Evolutionary conservation across 1,139 yeast genomes (phyloP), one percentile per base, ranked within the genome.

Genomic region (Yamadazyma atmosphaerica): DNA sequence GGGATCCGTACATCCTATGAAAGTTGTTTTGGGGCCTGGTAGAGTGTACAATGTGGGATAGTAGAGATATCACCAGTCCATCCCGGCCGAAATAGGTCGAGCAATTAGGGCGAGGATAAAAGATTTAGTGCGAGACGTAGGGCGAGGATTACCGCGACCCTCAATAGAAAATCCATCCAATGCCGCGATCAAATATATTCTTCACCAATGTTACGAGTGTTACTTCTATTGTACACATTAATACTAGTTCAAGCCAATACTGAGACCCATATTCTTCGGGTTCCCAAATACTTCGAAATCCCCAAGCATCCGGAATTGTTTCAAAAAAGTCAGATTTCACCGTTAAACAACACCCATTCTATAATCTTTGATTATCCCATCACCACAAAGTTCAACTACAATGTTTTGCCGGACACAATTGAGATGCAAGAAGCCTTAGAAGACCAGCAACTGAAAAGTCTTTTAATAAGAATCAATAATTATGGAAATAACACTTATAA

Each of bases 211-310:
- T 13, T 31, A 12, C n/a, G 26, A 19, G 6, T 31, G 4, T 6
- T 31, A 9, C 4, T 28, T 10, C 16, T 28, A 9, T 28, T 28
- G 6, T 28, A 28, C n/a, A 28, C 31, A 25, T 11, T 26, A 9
- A 21, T 22, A 4, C 33, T 23, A n/a, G 19, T 28, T 15, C 21
- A 9, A 4, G 74, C 70, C 25, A 71, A 71, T 36, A 71, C 77
- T 1, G 77, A 71, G 42, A 61, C 73, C 1, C 47, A 52, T 29
- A 42, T 67, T 14, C 28, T 68, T 13, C 43, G 44, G 18, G 52
- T 70, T 0, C 77, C 77, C 0, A 57, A 60, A 30, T 61, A 67
- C 50, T 71, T 61, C 45, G 56, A 65, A 33, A 56, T 70, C 12
- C 65, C 68, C 2, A 33, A 47, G 2, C 58, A 56, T 35, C 48